A percentile compares a stretch with the other conserved stretches of the same genome.
Evolutionary conservation across 495 filamentous ascomycete species (phyloP).

Genomic region (Melanomma pulvis-pyrius): DNA sequence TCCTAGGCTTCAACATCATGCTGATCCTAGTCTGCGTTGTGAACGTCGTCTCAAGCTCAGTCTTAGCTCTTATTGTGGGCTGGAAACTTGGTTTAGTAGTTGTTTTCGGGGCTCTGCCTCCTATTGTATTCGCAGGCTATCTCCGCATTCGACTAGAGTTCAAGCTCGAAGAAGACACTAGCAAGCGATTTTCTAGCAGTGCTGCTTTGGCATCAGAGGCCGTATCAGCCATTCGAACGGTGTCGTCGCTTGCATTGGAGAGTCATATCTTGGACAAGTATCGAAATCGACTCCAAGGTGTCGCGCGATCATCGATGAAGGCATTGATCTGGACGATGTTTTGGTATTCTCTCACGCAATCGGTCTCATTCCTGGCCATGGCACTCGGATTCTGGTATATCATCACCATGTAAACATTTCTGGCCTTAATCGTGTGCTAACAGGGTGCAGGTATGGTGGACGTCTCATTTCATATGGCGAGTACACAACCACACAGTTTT

Average conservation of each 20-base stretch:
- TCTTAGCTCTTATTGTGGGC: slow-evolving; percentile 40
- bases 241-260: slow-evolving; percentile 55
- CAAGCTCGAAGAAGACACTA: slow-evolving; percentile 43
- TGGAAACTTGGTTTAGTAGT: slow-evolving; percentile 44
- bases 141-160: slow-evolving; percentile 49
- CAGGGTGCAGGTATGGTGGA: slow-evolving; percentile 15
- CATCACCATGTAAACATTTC: background rate
- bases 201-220: slow-evolving; percentile 54
- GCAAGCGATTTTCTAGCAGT: slow-evolving; percentile 40
- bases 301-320: slow-evolving; percentile 25
- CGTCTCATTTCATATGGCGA: slow-evolving; percentile 54
- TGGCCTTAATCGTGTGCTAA: background rate
- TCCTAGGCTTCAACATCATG: slow-evolving; percentile 43
- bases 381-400: slow-evolving; percentile 91
- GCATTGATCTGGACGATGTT: slow-evolving; percentile 49
- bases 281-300: slow-evolving; percentile 21
- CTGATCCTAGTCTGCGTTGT: slow-evolving; percentile 41
- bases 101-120: slow-evolving; percentile 42
- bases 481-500: slow-evolving; percentile 78
- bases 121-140: slow-evolving; percentile 42
- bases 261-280: slow-evolving; percentile 24
- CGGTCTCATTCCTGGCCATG: slow-evolving; percentile 75
- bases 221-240: slow-evolving; percentile 58
- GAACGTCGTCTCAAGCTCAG: slow-evolving; percentile 40
- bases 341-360: slow-evolving; percentile 81